Evolutionary conservation across 495 filamentous ascomycete genomes (phyloP).

Genomic region (Penicillium alfredii): DNA sequence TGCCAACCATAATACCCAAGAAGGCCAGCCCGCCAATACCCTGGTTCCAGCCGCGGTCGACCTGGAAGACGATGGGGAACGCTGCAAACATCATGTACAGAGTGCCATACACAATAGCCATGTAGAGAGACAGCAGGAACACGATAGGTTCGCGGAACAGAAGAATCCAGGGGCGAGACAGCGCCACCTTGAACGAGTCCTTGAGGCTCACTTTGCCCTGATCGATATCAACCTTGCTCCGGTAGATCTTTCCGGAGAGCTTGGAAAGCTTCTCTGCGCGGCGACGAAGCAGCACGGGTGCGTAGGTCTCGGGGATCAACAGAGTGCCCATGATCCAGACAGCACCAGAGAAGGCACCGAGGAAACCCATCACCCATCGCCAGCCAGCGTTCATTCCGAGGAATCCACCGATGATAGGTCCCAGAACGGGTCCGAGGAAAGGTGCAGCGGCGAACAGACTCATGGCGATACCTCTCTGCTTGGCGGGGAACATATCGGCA

Average conservation of each 20-base stretch:
- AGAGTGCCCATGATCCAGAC: slow-evolving; percentile 51
- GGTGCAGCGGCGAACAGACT: slow-evolving; percentile 61
- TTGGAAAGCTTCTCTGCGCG: slow-evolving; percentile 49
- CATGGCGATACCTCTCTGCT: slow-evolving; percentile 57
- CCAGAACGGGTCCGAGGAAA: slow-evolving; percentile 64
- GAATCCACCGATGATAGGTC: slow-evolving; percentile 57
- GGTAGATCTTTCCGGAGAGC: slow-evolving; percentile 52
- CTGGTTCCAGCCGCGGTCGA: slow-evolving; percentile 66
- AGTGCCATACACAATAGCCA: slow-evolving; percentile 69
- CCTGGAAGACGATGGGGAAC: slow-evolving; percentile 70
- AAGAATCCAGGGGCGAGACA: slow-evolving; percentile 47
- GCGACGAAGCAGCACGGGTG: slow-evolving; percentile 50
- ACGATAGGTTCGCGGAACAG: slow-evolving; percentile 54
- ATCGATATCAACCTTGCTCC: slow-evolving; percentile 41
- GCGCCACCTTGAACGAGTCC: slow-evolving; percentile 37
- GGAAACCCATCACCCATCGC: slow-evolving; percentile 61
- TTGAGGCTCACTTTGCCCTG: slow-evolving; percentile 33
- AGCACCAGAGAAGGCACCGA: slow-evolving; percentile 44
- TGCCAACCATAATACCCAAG: slow-evolving; percentile 75
- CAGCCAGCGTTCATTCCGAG: slow-evolving; percentile 54
- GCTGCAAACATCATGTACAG: slow-evolving; percentile 83
- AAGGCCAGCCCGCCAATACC: slow-evolving; percentile 73
- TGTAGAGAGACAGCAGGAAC: slow-evolving; percentile 61
- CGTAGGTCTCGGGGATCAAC: slow-evolving; percentile 57
- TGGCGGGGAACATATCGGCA: slow-evolving; percentile 64